These are phyloP conservation scores for Phytophthora hibernalis DNA, from an alignment of 352 stramenopile genomes.

Conservation along the genomic window DNA sequence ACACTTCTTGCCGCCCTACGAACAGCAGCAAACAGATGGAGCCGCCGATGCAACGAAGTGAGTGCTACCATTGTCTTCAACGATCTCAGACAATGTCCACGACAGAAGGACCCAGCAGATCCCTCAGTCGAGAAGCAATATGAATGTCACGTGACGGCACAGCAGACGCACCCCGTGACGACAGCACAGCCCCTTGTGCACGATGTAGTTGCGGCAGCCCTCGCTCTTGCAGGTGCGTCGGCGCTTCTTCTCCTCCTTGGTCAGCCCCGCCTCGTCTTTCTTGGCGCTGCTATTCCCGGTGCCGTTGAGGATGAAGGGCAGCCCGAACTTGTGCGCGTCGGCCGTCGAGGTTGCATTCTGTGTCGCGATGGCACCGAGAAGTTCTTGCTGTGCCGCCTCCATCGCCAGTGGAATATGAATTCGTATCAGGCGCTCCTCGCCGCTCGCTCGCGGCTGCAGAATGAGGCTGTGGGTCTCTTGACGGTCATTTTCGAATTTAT, in stretches of 20 bases:
- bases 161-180: slow-evolving; percentile 40
- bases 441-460: neutral
- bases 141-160: neutral
- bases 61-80: neutral
- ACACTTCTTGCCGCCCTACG: slow-evolving; percentile 61
- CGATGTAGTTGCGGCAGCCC: slow-evolving; percentile 57
- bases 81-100: neutral
- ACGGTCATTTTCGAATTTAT: neutral
- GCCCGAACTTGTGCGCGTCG: slow-evolving; percentile 30
- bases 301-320: slow-evolving; percentile 34
- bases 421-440: neutral
- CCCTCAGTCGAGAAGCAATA: neutral
- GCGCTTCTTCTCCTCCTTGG: slow-evolving; percentile 48
- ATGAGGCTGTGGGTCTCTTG: neutral
- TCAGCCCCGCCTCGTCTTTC: slow-evolving; percentile 10
- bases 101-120: neutral
- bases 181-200: slow-evolving; percentile 55
- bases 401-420: neutral
- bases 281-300: neutral
- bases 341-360: too few species aligned
- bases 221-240: slow-evolving; percentile 45
- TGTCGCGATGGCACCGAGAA: neutral
- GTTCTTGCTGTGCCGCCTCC: neutral
- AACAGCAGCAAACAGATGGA: neutral
- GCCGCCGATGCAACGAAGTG: neutral